Evolutionary conservation across 176 grass and related monocot genomes (phyloP).

Genomic region (Musa beccarii): DNA sequence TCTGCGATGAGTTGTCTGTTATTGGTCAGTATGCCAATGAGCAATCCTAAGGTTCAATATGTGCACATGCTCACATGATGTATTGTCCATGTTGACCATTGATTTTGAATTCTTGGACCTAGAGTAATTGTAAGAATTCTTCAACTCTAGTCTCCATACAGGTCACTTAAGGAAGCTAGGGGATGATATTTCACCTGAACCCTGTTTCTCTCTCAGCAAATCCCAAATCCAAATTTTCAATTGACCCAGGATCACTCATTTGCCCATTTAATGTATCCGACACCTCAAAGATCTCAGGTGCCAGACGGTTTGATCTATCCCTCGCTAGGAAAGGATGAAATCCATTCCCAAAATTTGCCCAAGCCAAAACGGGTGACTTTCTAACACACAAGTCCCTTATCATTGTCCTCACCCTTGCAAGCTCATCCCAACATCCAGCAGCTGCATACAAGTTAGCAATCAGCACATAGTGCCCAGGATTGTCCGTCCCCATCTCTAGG

Average conservation of each 20-base stretch:
- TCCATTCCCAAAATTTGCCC: constrained; percentile 53
- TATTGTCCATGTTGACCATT: too few relatives aligned
- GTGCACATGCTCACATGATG: too few relatives aligned
- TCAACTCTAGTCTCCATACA: too few relatives aligned
- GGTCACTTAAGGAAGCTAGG: background rate
- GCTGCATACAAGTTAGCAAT: constrained; percentile 68
- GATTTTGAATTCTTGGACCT: too few relatives aligned
- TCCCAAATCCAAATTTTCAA: constrained; percentile 25
- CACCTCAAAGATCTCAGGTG: constrained; percentile 49
- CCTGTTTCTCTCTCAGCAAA: background rate
- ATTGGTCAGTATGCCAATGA: too few relatives aligned
- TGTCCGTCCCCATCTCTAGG: constrained; percentile 53
- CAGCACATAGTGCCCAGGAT: constrained; percentile 58
- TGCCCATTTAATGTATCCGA: constrained; percentile 37
- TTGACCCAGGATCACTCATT: constrained; percentile 28
- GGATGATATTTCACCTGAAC: background rate
- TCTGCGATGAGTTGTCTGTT: too few relatives aligned
- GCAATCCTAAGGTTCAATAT: too few relatives aligned
- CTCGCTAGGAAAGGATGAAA: constrained; percentile 49
- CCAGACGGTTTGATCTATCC: constrained; percentile 36
- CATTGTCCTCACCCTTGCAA: constrained; percentile 45
- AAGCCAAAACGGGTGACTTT: constrained; percentile 52
- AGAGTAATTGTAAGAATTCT: too few relatives aligned
- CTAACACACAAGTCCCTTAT: constrained; percentile 30
- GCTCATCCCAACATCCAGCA: constrained; percentile 52